These are phyloP conservation scores for Leccinum pellstonianum DNA, from an alignment of 768 basidiomycete species.

Conservation along the genomic window DNA sequence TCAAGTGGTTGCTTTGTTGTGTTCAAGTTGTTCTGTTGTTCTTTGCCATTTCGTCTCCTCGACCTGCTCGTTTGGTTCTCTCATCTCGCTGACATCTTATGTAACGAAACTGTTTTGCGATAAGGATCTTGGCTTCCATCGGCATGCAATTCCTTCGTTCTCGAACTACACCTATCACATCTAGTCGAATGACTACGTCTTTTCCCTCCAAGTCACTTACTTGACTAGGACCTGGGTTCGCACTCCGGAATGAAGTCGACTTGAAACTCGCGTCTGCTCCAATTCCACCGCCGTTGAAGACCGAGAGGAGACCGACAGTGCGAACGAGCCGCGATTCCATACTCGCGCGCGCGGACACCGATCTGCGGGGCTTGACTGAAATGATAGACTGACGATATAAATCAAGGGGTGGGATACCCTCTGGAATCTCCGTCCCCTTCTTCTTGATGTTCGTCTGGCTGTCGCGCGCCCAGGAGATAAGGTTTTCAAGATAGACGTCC, in stretches of 20 bases:
- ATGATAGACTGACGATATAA: conserved; percentile 61
- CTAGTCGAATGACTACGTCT: too few relatives aligned
- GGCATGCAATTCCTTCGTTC: too few relatives aligned
- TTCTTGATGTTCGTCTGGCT: conserved; percentile 60
- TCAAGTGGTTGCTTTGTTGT: too few relatives aligned
- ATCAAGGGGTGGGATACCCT: conserved; percentile 70
- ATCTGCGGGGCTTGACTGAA: conserved; percentile 53
- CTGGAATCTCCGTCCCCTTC: conserved; percentile 75
- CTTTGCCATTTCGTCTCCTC: too few relatives aligned
- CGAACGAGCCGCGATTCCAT: conserved; percentile 60
- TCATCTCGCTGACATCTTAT: too few relatives aligned
- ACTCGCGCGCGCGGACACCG: conserved; percentile 29
- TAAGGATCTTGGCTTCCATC: too few relatives aligned
- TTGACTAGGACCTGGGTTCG: neutral
- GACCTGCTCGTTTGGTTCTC: too few relatives aligned
- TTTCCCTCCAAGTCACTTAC: too few relatives aligned
- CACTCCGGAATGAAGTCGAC: conserved; percentile 3
- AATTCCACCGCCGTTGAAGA: conserved; percentile 1
- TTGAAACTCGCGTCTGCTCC: neutral
- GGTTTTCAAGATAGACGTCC: conserved; percentile 63
- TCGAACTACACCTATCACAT: too few relatives aligned
- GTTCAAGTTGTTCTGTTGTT: too few relatives aligned
- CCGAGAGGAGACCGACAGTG: conserved; percentile 34
- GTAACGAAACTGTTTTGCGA: too few relatives aligned
- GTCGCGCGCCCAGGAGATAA: conserved; percentile 57